These are phyloP conservation scores for Astraeus odoratus DNA, from an alignment of 768 basidiomycete genomes.

Conservation along the genomic window DNA sequence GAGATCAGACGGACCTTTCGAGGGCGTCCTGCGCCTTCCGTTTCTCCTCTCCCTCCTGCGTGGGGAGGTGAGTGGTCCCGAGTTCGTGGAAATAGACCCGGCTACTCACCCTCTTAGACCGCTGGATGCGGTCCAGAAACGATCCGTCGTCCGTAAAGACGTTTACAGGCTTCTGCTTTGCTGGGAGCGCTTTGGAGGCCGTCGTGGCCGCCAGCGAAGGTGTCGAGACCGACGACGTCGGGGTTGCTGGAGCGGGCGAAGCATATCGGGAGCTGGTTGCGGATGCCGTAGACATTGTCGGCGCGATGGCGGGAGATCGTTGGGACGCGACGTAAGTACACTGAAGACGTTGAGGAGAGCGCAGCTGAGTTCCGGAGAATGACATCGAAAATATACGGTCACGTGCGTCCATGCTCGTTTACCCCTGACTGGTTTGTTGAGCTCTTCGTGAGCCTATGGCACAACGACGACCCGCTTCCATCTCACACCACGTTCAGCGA, in stretches of 20 bases:
- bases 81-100: neutral
- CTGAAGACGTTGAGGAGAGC: no score
- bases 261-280: constrained; percentile 6
- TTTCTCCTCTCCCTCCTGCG: constrained; percentile 54
- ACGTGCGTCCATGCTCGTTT: no score
- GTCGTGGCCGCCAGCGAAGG: constrained; percentile 16
- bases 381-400: no score
- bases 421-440: no score
- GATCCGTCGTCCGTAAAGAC: constrained; percentile 68
- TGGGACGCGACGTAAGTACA: no score
- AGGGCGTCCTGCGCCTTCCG: constrained; percentile 46
- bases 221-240: constrained; percentile 17
- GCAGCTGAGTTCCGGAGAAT: no score
- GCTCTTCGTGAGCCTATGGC: no score
- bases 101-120: constrained; percentile 42
- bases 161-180: constrained; percentile 44
- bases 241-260: constrained; percentile 8
- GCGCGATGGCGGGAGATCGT: no score
- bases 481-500: no score
- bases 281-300: constrained; percentile 11
- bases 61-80: neutral
- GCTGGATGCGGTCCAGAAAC: constrained; percentile 59
- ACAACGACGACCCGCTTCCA: no score
- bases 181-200: constrained; percentile 9
- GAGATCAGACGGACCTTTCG: constrained; percentile 44